phyloP scores from a whole-genome alignment of 257 asterid species.

The Fraxinus pennsylvanica region DNA sequence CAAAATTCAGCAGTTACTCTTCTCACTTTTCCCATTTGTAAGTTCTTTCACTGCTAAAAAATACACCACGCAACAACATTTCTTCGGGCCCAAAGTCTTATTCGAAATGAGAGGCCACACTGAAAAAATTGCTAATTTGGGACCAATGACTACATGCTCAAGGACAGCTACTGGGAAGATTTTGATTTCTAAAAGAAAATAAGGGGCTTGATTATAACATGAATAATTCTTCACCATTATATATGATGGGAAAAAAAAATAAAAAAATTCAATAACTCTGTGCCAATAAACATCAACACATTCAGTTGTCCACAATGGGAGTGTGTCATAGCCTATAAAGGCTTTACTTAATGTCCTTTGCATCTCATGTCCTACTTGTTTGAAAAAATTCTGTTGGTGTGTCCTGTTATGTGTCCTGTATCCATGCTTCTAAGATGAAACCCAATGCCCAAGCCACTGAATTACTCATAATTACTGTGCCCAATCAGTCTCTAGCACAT shows the following conservation, averaged over 20 bases:
- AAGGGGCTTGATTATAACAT: background rate
- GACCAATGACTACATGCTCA: background rate
- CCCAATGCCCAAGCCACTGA: background rate
- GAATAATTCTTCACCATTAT: too few relatives aligned
- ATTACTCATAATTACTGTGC: background rate
- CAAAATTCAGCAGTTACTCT: background rate
- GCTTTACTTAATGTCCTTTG: background rate
- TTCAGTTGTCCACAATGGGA: background rate
- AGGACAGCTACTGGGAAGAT: background rate
- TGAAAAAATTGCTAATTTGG: background rate
- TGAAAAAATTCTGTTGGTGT: background rate
- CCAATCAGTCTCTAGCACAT: background rate
- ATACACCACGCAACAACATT: background rate
- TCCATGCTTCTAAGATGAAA: slow-evolving; percentile 4
- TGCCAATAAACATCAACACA: background rate
- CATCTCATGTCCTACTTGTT: background rate
- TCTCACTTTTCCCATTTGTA: background rate
- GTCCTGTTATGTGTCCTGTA: background rate
- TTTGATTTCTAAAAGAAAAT: background rate
- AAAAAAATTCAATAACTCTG: too few relatives aligned
- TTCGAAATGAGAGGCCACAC: background rate
- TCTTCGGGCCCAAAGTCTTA: background rate
- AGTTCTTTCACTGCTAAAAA: slow-evolving; percentile 7
- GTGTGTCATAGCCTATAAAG: background rate
- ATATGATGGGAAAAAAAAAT: too few relatives aligned